phyloP scores from a whole-genome alignment of 148 eudicot species.

The Vaccinium vitisidaea region DNA sequence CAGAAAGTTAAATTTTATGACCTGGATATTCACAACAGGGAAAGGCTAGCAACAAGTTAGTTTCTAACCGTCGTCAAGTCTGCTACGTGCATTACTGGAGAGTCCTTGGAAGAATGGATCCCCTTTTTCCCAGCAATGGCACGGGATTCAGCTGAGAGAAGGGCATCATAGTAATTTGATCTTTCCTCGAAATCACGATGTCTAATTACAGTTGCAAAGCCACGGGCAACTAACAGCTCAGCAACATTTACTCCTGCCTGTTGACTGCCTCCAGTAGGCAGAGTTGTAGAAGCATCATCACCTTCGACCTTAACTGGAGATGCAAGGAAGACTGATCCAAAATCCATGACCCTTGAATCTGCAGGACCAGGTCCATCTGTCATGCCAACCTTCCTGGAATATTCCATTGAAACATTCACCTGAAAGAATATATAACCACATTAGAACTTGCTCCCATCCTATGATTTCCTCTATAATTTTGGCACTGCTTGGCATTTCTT shows the following conservation, averaged over 20 bases:
- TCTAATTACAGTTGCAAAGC: conserved; percentile 65
- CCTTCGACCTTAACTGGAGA: conserved; percentile 64
- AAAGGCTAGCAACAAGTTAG: neutral
- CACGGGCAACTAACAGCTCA: conserved; percentile 82
- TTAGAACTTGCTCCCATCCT: conserved; percentile 9
- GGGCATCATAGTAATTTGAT: conserved; percentile 82
- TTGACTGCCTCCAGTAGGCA: conserved; percentile 46
- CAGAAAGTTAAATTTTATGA: neutral
- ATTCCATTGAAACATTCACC: conserved; percentile 98
- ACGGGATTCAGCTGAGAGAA: conserved; percentile 82
- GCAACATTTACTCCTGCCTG: conserved; percentile 70
- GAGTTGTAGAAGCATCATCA: conserved; percentile 38
- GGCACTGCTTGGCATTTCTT: neutral
- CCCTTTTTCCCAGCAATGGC: conserved; percentile 73
- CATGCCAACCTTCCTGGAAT: conserved; percentile 68
- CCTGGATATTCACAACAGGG: conserved; percentile 8
- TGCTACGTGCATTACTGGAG: conserved; percentile 62
- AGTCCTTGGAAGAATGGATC: conserved; percentile 63
- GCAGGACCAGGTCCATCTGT: conserved; percentile 48
- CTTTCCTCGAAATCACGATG: conserved; percentile 93
- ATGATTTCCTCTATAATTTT: neutral
- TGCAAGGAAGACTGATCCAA: conserved; percentile 77
- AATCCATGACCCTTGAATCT: conserved; percentile 76
- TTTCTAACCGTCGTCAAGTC: conserved; percentile 76
- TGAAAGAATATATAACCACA: conserved; percentile 24